Evolutionary conservation across 1,139 yeast species (phyloP), one percentile per base, ranked within the genome.

Genomic region (Pichiaceae sp.): DNA sequence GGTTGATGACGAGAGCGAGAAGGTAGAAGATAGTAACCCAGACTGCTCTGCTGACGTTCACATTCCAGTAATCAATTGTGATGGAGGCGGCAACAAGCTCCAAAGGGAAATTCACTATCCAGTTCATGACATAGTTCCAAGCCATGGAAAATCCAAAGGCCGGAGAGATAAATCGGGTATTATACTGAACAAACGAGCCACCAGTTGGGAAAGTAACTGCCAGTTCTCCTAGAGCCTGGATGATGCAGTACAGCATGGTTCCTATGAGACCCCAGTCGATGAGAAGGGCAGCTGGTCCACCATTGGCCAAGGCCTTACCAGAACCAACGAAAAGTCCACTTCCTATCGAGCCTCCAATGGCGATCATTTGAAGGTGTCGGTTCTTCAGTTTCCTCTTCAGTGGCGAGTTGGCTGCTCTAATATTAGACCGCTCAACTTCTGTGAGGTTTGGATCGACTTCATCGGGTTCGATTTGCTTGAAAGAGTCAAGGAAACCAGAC

Each of bases 341-440:
- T 57, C 94, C 94, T 46, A 84, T 80, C 37, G 85, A 70, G 44
- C 93, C 89, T 50, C 94, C 94, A 49, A 83, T 78, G 31, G 93
- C 91, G 53, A 84, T 77, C 83, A 83, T 80, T 51, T 79, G 80
- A 49, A 82, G 60, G 64, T 81, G 74, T 58, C 82, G 65, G 34
- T 60, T 65, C 46, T 77, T 75, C 39, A 81, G 66, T 33, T 71
- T 65, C 50, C 83, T 66, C 35, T 75, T 62, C 44, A 83, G 68
- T 2, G 91, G 91, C 15, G 87, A 68, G 12, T 32, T 38, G 17
- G 85, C 80, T 16, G 86, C 77, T 44, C 68, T 63, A 25, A 73
- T 56, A 34, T 82, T 81, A 33, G 79, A 72, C 52, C 66, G 75
- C 59, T 84, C 89, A 3, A 39, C 8, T 11, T 40, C 44, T 4